Conservation (phyloP, 2,329 filamentous ascomycete genomes). For the Apiospora rasikravindrae region DNA sequence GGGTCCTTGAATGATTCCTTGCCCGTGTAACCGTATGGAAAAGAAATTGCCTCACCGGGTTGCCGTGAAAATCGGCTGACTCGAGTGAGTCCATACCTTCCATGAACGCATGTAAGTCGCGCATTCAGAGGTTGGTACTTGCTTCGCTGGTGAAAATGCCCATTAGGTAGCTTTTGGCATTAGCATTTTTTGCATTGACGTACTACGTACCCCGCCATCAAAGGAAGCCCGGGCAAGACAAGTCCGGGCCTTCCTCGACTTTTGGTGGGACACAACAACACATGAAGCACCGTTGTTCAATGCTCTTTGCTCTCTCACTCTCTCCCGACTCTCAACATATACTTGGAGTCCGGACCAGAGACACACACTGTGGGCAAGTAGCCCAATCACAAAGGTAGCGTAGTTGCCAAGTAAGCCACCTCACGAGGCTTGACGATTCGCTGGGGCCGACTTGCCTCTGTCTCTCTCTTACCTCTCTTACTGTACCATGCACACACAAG, state of each 20-base stretch:
- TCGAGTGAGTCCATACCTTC: background rate
- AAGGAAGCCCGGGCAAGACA: background rate
- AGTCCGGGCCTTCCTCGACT: conserved; percentile 1
- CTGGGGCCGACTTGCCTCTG: background rate
- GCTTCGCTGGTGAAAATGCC: background rate
- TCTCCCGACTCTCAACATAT: background rate
- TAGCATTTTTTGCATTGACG: conserved; percentile 3
- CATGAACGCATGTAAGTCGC: conserved; percentile 8
- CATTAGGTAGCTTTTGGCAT: background rate
- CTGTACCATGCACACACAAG: conserved; percentile 9
- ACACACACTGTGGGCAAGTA: conserved; percentile 1
- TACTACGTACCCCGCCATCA: conserved; percentile 13
- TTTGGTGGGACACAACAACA: conserved; percentile 14
- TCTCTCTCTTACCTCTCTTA: background rate
- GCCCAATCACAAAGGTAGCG: background rate
- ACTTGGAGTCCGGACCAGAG: background rate
- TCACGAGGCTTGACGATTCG: conserved; percentile 17
- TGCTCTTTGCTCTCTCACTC: background rate
- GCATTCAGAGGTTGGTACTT: background rate
- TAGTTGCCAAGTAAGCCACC: conserved; percentile 14
- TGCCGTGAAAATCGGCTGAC: background rate
- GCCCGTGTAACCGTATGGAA: background rate
- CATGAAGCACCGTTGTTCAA: conserved; percentile 5
- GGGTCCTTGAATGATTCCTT: background rate
- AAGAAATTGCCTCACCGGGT: conserved; percentile 7